Conservation (phyloP, 768 basidiomycete genomes). For the Mycena metata region DNA sequence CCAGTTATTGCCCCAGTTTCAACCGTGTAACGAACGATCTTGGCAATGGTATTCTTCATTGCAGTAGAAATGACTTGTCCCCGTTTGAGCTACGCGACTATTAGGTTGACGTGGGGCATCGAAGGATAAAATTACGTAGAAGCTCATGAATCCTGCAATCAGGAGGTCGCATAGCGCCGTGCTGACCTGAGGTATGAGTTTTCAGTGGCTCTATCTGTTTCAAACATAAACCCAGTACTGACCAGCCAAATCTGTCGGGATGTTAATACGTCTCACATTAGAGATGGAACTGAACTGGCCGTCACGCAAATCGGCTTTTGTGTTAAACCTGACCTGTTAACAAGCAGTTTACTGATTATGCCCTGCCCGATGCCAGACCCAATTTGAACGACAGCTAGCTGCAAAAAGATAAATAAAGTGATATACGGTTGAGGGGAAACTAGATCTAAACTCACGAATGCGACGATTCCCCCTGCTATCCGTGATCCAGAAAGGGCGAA, state of each 20-base stretch:
- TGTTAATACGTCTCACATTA: background rate
- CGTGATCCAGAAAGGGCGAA: conserved; percentile 43
- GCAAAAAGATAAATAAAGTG: conserved; percentile 23
- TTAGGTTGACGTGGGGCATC: background rate
- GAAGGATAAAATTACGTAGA: too few relatives aligned
- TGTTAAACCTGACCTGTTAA: conserved; percentile 16
- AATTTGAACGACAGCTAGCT: conserved; percentile 30
- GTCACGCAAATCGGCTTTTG: conserved; percentile 30
- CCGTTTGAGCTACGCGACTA: conserved; percentile 35
- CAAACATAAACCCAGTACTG: conserved; percentile 47
- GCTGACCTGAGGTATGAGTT: too few relatives aligned
- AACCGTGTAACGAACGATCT: conserved; percentile 51
- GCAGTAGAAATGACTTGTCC: background rate
- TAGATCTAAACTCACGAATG: conserved; percentile 41
- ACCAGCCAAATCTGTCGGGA: conserved; percentile 49
- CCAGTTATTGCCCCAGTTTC: conserved; percentile 53
- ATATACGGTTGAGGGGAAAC: background rate
- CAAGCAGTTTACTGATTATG: conserved; percentile 18
- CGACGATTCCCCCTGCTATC: conserved; percentile 39
- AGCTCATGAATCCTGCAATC: too few relatives aligned
- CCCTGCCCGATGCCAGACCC: conserved; percentile 27
- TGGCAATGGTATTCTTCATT: conserved; percentile 42
- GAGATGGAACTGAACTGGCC: background rate
- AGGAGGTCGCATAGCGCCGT: too few relatives aligned
- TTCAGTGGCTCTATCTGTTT: too few relatives aligned